Evolutionary conservation across 169 alveolate species (phyloP).

Genomic region (Plasmodium vinckei): DNA sequence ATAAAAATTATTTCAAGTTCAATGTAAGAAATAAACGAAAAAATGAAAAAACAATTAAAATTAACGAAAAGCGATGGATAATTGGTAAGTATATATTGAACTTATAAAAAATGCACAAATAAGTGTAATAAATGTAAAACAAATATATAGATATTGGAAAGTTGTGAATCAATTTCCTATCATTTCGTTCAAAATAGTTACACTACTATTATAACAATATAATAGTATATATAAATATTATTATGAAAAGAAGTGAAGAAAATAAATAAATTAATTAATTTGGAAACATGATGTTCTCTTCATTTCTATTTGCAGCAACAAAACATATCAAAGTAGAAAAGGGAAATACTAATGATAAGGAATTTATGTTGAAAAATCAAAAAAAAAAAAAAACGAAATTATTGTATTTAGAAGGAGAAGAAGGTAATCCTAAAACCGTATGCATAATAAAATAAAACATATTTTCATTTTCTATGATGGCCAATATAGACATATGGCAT

Average conservation of each 20-base stretch:
- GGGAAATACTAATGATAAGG: constrained; percentile 28
- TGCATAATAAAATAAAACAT: background rate
- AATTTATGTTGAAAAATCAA: constrained; percentile 18
- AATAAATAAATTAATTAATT: background rate
- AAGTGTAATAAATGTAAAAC: no score
- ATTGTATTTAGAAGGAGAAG: constrained; percentile 67
- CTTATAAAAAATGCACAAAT: background rate
- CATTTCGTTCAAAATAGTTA: no score
- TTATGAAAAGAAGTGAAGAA: background rate
- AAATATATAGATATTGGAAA: no score
- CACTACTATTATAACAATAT: no score
- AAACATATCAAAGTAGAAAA: constrained; percentile 55
- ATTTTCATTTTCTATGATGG: no score
- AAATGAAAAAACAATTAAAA: constrained; percentile 58
- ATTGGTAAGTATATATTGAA: constrained; percentile 19
- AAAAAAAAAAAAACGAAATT: constrained; percentile 19
- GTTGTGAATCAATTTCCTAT: no score
- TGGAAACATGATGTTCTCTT: background rate
- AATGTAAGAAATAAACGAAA: constrained; percentile 65
- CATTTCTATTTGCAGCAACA: constrained; percentile 34
- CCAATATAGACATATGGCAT: no score
- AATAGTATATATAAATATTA: no score
- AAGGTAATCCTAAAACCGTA: constrained; percentile 10
- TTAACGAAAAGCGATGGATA: constrained; percentile 61
- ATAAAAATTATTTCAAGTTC: constrained; percentile 15